These are phyloP conservation scores for Ambrosia hybrid DNA, from an alignment of 140 eudicot species.

Conservation along the genomic window DNA sequence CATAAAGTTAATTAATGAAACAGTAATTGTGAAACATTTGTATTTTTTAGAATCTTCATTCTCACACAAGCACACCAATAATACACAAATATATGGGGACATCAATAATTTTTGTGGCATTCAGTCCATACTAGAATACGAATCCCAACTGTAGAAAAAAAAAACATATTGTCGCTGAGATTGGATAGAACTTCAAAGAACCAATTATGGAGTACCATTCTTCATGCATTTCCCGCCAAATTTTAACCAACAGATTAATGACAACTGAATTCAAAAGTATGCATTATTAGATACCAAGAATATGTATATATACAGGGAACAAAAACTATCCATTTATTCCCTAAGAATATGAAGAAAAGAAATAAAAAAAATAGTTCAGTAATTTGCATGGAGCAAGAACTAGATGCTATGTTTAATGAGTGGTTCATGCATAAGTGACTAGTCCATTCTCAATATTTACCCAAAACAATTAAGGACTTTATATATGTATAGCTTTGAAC, in stretches of 20 bases:
- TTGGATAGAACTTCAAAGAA: conserved; percentile 26
- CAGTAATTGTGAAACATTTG: too few relatives aligned
- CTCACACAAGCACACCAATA: conserved; percentile 11
- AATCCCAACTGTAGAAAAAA: conserved; percentile 25
- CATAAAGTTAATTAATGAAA: too few relatives aligned
- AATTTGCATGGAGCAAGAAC: conserved; percentile 54
- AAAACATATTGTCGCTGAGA: conserved; percentile 23
- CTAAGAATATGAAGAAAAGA: conserved; percentile 13
- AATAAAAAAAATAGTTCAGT: conserved; percentile 25
- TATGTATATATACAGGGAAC: conserved; percentile 24
- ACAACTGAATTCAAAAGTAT: conserved; percentile 26
- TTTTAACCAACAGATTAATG: conserved; percentile 3
- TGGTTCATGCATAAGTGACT: conserved; percentile 14
- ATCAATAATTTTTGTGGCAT: conserved; percentile 26
- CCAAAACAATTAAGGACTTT: conserved; percentile 1
- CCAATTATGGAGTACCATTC: conserved; percentile 32
- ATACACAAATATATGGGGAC: conserved; percentile 19
- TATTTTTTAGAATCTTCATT: not conserved
- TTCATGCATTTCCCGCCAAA: conserved; percentile 18
- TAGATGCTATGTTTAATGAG: conserved; percentile 43
- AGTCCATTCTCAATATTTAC: conserved; percentile 24
- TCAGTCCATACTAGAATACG: conserved; percentile 29
- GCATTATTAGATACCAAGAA: conserved; percentile 44
- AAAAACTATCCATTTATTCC: conserved; percentile 28
- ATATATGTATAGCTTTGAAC: not conserved